A percentile compares a stretch with the other conserved stretches of the same genome.
Evolutionary conservation across 2,329 filamentous ascomycete genomes (phyloP).

Genomic region (Pezicula carpinea): DNA sequence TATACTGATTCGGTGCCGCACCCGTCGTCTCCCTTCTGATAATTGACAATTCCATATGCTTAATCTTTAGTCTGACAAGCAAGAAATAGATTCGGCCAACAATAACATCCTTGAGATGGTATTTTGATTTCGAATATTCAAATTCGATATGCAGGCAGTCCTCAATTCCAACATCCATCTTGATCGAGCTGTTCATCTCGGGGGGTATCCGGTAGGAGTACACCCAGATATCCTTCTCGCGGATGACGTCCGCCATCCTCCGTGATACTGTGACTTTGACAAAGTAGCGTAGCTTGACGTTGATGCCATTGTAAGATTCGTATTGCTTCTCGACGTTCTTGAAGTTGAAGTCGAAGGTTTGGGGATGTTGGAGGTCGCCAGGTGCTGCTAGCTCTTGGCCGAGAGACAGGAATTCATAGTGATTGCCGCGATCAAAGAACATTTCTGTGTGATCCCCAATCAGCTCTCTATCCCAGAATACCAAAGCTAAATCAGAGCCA

Average conservation of each 20-base stretch:
- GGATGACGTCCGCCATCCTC: constrained; percentile 95
- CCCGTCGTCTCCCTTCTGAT: constrained; percentile 96
- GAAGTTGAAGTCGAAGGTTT: constrained; percentile 99
- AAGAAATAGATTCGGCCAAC: constrained; percentile 98
- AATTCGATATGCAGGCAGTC: constrained; percentile 99
- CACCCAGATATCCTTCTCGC: constrained; percentile 99
- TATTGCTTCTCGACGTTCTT: constrained; percentile 99
- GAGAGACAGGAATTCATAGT: constrained; percentile 97
- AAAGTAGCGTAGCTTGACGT: constrained; percentile 98
- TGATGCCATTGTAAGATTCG: constrained; percentile 99
- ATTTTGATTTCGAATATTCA: constrained; percentile 98
- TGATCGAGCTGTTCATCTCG: constrained; percentile 97
- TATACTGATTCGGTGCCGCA: constrained; percentile 96
- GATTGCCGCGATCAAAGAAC: constrained; percentile 99
- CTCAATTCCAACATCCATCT: constrained; percentile 99
- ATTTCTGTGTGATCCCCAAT: constrained; percentile 65
- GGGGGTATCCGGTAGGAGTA: constrained; percentile 98
- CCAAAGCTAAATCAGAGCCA: too few species aligned
- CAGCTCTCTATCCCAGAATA: constrained; percentile 3
- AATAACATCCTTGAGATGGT: constrained; percentile 98
- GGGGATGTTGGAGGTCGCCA: constrained; percentile 95
- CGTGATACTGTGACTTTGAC: constrained; percentile 93
- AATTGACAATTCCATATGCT: constrained; percentile 99
- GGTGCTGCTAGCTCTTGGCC: constrained; percentile 96
- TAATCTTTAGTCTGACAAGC: constrained; percentile 95